Evolutionary conservation across 345 rosid species (phyloP).

Genomic region (Arabidopsis suecica): DNA sequence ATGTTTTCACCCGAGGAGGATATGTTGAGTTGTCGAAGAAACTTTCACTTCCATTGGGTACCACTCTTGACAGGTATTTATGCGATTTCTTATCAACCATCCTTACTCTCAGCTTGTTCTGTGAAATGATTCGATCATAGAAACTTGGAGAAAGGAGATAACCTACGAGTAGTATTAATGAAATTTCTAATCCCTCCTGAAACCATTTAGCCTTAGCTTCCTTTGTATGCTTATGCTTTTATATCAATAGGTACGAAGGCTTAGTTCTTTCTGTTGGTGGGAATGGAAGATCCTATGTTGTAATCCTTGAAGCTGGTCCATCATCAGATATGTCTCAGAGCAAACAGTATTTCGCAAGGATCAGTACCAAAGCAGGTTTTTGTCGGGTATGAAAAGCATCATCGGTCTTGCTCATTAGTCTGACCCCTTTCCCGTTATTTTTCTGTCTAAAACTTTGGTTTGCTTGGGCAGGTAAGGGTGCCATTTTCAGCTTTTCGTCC

Average conservation of each 20-base stretch:
- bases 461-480: slow-evolving; percentile 77
- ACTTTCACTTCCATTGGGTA: slow-evolving; percentile 78
- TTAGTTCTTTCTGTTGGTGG: slow-evolving; percentile 94
- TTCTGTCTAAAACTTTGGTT: slow-evolving; percentile 32
- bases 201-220: background rate
- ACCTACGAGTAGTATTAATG: background rate
- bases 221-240: slow-evolving; percentile 18
- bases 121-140: slow-evolving; percentile 14
- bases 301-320: slow-evolving; percentile 98
- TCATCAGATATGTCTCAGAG: slow-evolving; percentile 83
- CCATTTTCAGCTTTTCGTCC: slow-evolving; percentile 96
- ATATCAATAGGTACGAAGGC: slow-evolving; percentile 76
- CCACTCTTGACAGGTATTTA: slow-evolving; percentile 87
- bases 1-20: slow-evolving; percentile 93
- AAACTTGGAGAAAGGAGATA: slow-evolving; percentile 7
- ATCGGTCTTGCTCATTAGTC: background rate
- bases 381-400: slow-evolving; percentile 69
- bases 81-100: background rate
- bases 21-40: slow-evolving; percentile 85
- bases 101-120: slow-evolving; percentile 2
- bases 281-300: slow-evolving; percentile 89
- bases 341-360: slow-evolving; percentile 87
- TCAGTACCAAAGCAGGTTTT: slow-evolving; percentile 89
- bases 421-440: background rate
- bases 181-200: background rate